A percentile compares a stretch with the other conserved stretches of the same genome.
Conservation (phyloP, 768 basidiomycete species). For the Infundibulicybe gibba region DNA sequence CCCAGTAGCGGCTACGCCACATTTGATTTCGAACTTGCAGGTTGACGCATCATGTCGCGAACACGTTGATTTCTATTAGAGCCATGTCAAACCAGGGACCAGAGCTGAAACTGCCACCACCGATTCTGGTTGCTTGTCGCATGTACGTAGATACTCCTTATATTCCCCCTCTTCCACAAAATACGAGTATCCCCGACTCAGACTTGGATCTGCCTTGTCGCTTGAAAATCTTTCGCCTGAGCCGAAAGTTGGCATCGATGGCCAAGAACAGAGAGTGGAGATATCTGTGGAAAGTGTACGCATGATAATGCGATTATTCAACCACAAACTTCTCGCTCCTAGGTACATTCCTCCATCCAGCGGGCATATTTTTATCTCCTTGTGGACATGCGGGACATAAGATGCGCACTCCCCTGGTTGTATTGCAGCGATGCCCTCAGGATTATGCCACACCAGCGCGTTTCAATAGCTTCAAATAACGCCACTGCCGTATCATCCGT, state of each 20-base stretch:
- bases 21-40: constrained; percentile 11
- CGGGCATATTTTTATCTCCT: constrained; percentile 17
- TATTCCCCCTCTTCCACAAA: constrained; percentile 20
- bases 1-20: constrained; percentile 21
- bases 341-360: constrained; percentile 11
- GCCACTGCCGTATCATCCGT: constrained; percentile 10
- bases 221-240: constrained; percentile 24
- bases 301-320: background rate
- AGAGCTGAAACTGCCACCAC: constrained; percentile 2
- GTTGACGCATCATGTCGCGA: constrained; percentile 24
- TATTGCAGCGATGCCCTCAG: constrained; percentile 7
- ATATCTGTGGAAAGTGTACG: constrained; percentile 7
- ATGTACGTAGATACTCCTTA: constrained; percentile 15
- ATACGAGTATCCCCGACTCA: constrained; percentile 23
- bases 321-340: constrained; percentile 9
- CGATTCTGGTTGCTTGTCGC: constrained; percentile 14
- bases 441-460: constrained; percentile 10
- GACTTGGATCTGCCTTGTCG: constrained; percentile 19
- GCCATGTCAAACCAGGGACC: no score
- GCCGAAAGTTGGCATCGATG: constrained; percentile 28
- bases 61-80: constrained; percentile 22
- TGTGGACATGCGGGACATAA: constrained; percentile 25
- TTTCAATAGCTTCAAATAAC: constrained; percentile 11
- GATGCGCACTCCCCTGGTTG: constrained; percentile 16
- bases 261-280: constrained; percentile 22